A percentile compares a stretch with the other conserved stretches of the same genome.
Evolutionary conservation across 257 asterid species (phyloP).

Genomic region (Solanum dulcamara): DNA sequence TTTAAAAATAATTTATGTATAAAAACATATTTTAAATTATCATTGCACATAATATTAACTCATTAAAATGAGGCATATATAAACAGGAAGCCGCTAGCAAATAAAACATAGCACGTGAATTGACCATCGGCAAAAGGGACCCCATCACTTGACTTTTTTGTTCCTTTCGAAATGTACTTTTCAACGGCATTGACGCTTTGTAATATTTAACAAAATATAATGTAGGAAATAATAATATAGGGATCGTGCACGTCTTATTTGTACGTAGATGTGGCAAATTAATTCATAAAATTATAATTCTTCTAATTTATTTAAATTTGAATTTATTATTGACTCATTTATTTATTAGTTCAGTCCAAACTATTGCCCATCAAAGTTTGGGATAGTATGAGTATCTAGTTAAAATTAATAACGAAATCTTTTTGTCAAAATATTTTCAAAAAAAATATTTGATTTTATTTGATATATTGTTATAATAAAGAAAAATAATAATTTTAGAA

Average conservation of each 20-base stretch:
- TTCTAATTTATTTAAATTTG: no score
- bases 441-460: no score
- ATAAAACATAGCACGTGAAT: not conserved
- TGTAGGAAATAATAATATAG: not conserved
- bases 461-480: no score
- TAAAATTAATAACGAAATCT: no score
- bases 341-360: no score
- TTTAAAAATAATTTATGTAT: not conserved
- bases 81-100: not conserved
- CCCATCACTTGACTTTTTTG: not conserved
- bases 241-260: not conserved
- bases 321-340: no score
- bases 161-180: not conserved
- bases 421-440: no score
- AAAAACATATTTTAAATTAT: not conserved
- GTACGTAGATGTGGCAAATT: not conserved
- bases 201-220: not conserved
- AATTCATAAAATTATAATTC: no score
- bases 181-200: not conserved
- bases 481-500: no score
- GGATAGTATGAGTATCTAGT: no score
- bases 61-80: not conserved
- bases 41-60: not conserved
- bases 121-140: not conserved
- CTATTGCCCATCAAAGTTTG: no score